Evolutionary conservation across 805 yeast genomes (phyloP).

Genomic region (Yamadazyma sp.): DNA sequence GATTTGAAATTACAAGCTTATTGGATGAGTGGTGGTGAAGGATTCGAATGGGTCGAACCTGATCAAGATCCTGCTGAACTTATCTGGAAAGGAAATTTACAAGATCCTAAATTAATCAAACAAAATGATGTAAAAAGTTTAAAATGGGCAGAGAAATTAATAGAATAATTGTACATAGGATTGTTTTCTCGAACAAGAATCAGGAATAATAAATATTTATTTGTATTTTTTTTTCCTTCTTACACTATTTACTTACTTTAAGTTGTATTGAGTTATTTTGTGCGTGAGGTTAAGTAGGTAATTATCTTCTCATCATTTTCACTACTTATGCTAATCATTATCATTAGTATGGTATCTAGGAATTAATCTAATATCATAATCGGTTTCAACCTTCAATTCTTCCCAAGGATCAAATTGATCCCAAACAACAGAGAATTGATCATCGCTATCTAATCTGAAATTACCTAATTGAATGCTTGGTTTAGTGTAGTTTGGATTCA

Average conservation of each 20-base stretch:
- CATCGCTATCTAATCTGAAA: slow-evolving; percentile 34
- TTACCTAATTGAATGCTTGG: slow-evolving; percentile 37
- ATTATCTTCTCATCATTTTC: no score
- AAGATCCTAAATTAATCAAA: slow-evolving; percentile 17
- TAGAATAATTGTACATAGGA: slow-evolving; percentile 17
- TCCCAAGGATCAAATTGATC: slow-evolving; percentile 45
- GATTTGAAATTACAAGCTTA: slow-evolving; percentile 74
- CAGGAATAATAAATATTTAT: slow-evolving; percentile 1
- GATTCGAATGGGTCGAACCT: slow-evolving; percentile 86
- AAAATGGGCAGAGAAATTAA: slow-evolving; percentile 41
- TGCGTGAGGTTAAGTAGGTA: no score
- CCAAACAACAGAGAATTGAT: slow-evolving; percentile 44
- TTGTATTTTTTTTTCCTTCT: no score
- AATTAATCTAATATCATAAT: slow-evolving; percentile 36
- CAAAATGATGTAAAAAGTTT: slow-evolving; percentile 16
- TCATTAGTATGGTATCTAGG: slow-evolving; percentile 22
- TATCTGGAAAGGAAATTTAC: slow-evolving; percentile 34
- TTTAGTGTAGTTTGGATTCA: slow-evolving; percentile 29
- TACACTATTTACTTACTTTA: no score
- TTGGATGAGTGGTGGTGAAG: slow-evolving; percentile 85
- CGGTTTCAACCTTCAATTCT: slow-evolving; percentile 37
- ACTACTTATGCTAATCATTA: background rate
- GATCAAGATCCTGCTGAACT: slow-evolving; percentile 85
- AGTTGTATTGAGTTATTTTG: no score
- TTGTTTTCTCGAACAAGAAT: no score